A percentile compares a stretch with the other conserved stretches of the same genome.
Evolutionary conservation across 805 yeast genomes (phyloP).

Genomic region (Scheffersomyces lignosus): DNA sequence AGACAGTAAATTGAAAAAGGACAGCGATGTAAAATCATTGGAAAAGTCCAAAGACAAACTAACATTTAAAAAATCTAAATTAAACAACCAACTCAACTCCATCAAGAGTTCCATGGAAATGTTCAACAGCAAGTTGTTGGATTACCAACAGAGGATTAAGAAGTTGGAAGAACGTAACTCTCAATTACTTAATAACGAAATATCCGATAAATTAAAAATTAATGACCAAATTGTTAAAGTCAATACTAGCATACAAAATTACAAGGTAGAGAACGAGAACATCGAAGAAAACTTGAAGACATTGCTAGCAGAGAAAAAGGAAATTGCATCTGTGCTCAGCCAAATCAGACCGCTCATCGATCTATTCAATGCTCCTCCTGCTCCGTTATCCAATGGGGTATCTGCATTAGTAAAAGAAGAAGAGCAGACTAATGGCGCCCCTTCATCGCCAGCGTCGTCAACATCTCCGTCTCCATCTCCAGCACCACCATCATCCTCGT

Average conservation of each 20-base stretch:
- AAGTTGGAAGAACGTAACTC: conserved; percentile 24
- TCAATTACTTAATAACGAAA: conserved; percentile 22
- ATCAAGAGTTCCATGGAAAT: conserved; percentile 19
- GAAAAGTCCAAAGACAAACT: conserved; percentile 33
- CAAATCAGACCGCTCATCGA: conserved; percentile 26
- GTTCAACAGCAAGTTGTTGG: conserved; percentile 18
- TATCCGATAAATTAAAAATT: conserved; percentile 21
- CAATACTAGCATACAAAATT: conserved; percentile 12
- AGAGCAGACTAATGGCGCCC: not conserved
- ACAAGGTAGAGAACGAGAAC: conserved; percentile 21
- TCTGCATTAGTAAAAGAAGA: not conserved
- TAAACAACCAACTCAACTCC: conserved; percentile 21
- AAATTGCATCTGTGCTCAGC: conserved; percentile 12
- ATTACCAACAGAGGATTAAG: conserved; percentile 13
- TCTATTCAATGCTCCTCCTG: conserved; percentile 14
- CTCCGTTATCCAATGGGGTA: not conserved
- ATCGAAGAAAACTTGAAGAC: conserved; percentile 27
- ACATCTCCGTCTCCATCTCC: conserved; percentile 4
- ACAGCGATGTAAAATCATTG: conserved; percentile 30
- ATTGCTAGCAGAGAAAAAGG: conserved; percentile 23
- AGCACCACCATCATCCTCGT: conserved; percentile 2
- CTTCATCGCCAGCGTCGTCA: conserved; percentile 1
- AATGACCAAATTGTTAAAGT: conserved; percentile 13
- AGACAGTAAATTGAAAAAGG: conserved; percentile 28
- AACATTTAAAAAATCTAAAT: conserved; percentile 32